Conservation (phyloP, 2,329 filamentous ascomycete genomes). For the Dactylellina haptotyla region DNA sequence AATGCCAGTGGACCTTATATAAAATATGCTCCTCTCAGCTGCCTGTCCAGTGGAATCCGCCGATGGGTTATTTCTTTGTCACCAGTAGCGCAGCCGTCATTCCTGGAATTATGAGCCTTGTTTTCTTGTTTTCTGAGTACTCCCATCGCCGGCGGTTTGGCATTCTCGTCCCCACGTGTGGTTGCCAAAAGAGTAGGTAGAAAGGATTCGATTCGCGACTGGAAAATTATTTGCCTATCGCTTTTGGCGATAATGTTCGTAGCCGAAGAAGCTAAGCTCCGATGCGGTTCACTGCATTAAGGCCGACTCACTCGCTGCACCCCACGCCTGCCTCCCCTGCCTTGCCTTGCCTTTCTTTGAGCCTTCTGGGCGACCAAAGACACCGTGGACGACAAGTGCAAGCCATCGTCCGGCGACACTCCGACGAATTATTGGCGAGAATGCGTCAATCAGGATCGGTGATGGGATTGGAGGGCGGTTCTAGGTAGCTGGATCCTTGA, state of each 20-base stretch:
- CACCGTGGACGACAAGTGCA: conserved; percentile 5
- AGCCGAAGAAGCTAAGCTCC: neutral
- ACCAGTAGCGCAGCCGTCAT: neutral
- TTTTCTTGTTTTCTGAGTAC: neutral
- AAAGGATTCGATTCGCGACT: neutral
- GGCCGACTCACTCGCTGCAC: neutral
- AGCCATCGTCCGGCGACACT: neutral
- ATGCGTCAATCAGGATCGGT: neutral
- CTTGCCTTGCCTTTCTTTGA: neutral
- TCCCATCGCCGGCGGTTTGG: neutral
- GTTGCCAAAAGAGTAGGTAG: conserved; percentile 1
- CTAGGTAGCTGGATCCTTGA: conserved; percentile 16
- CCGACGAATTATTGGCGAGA: neutral
- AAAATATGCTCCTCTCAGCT: neutral
- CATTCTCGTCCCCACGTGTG: neutral
- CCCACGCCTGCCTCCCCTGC: neutral
- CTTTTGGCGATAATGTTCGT: neutral
- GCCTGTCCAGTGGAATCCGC: neutral
- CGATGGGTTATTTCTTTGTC: neutral
- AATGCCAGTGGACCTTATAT: neutral
- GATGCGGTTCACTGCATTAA: neutral
- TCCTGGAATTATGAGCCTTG: conserved; percentile 4
- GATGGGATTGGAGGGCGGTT: neutral
- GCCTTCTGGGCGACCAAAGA: too few species aligned
- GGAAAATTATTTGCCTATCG: too few species aligned